A percentile compares a stretch with the other conserved stretches of the same genome.
These are phyloP conservation scores for Paxillus rubicundulus DNA, from an alignment of 768 basidiomycete species.

Conservation along the genomic window DNA sequence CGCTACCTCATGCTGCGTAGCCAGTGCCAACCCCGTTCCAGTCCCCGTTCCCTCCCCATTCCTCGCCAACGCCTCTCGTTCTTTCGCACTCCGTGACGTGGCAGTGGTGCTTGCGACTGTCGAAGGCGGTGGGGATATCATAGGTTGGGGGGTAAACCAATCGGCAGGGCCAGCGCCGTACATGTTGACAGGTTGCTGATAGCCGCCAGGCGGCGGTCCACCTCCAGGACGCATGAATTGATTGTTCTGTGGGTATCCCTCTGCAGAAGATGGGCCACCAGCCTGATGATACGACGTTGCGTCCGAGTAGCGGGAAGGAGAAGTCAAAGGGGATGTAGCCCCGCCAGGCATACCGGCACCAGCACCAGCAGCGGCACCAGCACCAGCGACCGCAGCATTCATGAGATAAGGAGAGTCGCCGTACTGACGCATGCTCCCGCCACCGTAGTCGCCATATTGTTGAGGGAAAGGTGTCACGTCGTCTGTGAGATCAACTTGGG, in stretches of 20 bases:
- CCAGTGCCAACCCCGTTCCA: slow-evolving; percentile 10
- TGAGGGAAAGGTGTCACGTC: slow-evolving; percentile 29
- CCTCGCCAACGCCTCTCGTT: slow-evolving; percentile 22
- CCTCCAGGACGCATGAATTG: slow-evolving; percentile 1
- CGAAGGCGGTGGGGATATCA: slow-evolving; percentile 22
- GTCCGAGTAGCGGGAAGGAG: slow-evolving; percentile 6
- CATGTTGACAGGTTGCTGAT: slow-evolving; percentile 6
- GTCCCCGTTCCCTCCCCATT: slow-evolving; percentile 7
- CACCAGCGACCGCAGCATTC: slow-evolving; percentile 1
- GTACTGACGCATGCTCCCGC: slow-evolving; percentile 24
- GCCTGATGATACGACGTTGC: slow-evolving; percentile 9
- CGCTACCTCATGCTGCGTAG: slow-evolving; percentile 19
- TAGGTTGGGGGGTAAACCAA: slow-evolving; percentile 18
- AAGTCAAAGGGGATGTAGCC: neutral
- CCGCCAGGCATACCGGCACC: neutral
- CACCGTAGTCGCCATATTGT: slow-evolving; percentile 1
- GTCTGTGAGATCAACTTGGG: slow-evolving; percentile 25
- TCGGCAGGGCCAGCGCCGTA: slow-evolving; percentile 15
- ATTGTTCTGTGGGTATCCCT: slow-evolving; percentile 9
- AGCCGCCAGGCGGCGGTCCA: slow-evolving; percentile 1
- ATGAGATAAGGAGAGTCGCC: slow-evolving; percentile 10
- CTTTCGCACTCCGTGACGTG: slow-evolving; percentile 17
- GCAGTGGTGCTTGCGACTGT: slow-evolving; percentile 16
- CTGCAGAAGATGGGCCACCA: neutral
- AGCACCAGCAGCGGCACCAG: too few relatives aligned